Conservation (phyloP, 2,329 filamentous ascomycete genomes). For the Dactylellina cionopaga region DNA sequence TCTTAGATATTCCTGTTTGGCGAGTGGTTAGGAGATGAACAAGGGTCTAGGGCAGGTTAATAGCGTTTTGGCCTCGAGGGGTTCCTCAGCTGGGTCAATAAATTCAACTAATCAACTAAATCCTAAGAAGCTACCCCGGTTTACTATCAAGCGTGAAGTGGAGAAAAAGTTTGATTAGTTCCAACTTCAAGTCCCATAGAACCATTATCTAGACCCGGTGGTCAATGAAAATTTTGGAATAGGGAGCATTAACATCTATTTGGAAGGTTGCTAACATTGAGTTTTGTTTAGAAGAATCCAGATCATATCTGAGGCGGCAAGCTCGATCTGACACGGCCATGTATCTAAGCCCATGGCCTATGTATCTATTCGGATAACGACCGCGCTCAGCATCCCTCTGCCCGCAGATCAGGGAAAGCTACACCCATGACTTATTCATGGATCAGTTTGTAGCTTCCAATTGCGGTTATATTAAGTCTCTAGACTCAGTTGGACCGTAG, state of each 20-base stretch:
- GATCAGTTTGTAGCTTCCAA: conserved; percentile 29
- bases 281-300: conserved; percentile 17
- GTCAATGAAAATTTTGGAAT: conserved; percentile 1
- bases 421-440: conserved; percentile 7
- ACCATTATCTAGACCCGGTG: conserved; percentile 26
- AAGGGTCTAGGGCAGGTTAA: neutral
- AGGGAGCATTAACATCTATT: conserved; percentile 8
- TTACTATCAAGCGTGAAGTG: conserved; percentile 13
- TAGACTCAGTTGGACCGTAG: conserved; percentile 18
- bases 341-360: conserved; percentile 5
- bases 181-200: conserved; percentile 20
- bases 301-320: conserved; percentile 24
- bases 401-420: conserved; percentile 13
- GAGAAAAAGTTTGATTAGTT: conserved; percentile 6
- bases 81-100: conserved; percentile 30
- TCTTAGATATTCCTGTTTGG: conserved; percentile 43
- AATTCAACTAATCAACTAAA: neutral
- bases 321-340: conserved; percentile 19
- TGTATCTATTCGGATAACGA: conserved; percentile 34
- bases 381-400: conserved; percentile 10
- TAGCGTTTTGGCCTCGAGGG: no score
- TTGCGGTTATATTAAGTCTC: conserved; percentile 35
- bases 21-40: neutral
- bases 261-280: conserved; percentile 15
- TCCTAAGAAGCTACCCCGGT: neutral